Evolutionary conservation across 2,329 filamentous ascomycete species (phyloP).

Genomic region (Dothideomycetes sp.): DNA sequence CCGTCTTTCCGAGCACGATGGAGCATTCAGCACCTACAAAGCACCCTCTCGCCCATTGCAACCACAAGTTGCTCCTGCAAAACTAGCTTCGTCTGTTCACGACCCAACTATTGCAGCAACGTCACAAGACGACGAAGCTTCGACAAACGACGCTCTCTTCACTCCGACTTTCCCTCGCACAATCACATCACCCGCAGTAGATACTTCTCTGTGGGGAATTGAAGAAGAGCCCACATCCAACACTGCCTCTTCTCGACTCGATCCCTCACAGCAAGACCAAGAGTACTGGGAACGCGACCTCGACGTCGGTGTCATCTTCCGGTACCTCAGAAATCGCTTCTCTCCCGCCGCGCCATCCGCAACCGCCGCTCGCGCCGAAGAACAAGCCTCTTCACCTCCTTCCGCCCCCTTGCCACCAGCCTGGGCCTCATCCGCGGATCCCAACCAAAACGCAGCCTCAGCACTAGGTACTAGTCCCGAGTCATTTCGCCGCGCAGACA

Average conservation of each 20-base stretch:
- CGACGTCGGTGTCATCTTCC: constrained; percentile 84
- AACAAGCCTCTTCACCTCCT: constrained; percentile 13
- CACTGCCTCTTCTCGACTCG: constrained; percentile 18
- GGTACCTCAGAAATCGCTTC: constrained; percentile 71
- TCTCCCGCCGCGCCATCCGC: constrained; percentile 33
- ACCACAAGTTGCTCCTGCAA: constrained; percentile 9
- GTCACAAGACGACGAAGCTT: constrained; percentile 10
- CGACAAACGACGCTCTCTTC: constrained; percentile 33
- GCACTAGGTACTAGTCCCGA: constrained; percentile 41
- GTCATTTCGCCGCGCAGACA: constrained; percentile 63
- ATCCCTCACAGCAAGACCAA: constrained; percentile 32
- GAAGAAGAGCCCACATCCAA: constrained; percentile 44
- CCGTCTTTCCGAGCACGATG: constrained; percentile 75
- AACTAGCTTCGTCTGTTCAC: constrained; percentile 15
- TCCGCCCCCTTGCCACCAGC: constrained; percentile 18
- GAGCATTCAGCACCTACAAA: constrained; percentile 78
- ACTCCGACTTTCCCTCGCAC: constrained; percentile 34
- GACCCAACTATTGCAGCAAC: constrained; percentile 19
- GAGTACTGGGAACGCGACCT: constrained; percentile 93
- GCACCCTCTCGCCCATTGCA: no score
- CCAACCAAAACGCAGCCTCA: constrained; percentile 24
- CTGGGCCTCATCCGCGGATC: constrained; percentile 19
- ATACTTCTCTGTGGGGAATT: constrained; percentile 55
- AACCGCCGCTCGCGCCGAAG: constrained; percentile 8
- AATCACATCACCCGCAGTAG: constrained; percentile 18